Evolutionary conservation across 495 filamentous ascomycete genomes (phyloP).

Genomic region (Pseudevernia furfuracea): DNA sequence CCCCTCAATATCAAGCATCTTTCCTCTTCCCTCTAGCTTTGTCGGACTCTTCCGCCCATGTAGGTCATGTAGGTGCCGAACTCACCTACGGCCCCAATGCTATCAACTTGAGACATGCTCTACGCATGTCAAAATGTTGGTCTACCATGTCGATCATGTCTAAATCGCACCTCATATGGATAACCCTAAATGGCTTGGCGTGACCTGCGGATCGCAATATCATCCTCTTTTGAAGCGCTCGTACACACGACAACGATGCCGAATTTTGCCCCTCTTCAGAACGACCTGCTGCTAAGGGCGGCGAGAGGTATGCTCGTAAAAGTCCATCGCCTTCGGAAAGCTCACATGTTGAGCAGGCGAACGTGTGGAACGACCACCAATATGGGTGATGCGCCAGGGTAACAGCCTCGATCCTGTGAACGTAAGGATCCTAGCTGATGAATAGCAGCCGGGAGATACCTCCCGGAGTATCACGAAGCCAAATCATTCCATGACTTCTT

Average conservation of each 20-base stretch:
- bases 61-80: too few species aligned
- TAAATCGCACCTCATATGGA: too few species aligned
- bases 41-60: too few species aligned
- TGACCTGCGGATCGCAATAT: too few species aligned
- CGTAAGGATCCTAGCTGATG: conserved; percentile 12
- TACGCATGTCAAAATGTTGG: too few species aligned
- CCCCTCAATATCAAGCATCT: too few species aligned
- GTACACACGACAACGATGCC: conserved; percentile 17
- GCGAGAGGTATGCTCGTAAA: conserved; percentile 60
- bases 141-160: too few species aligned
- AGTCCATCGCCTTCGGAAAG: conserved; percentile 14
- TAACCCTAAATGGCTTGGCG: too few species aligned
- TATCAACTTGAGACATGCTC: too few species aligned
- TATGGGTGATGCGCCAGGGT: conserved; percentile 99
- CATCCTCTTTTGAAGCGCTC: background rate
- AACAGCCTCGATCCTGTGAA: conserved; percentile 22
- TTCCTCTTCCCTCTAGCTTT: too few species aligned
- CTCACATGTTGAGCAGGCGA: conserved; percentile 55
- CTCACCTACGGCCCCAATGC: too few species aligned
- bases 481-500: conserved; percentile 92
- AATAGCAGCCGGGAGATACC: conserved; percentile 78
- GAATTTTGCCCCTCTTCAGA: conserved; percentile 70
- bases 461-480: conserved; percentile 93
- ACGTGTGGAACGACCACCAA: conserved; percentile 80
- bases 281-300: conserved; percentile 81